Percentiles rank a stretch among this genome's conserved stretches.
Evolutionary conservation across 2,329 filamentous ascomycete species (phyloP).

Genomic region (Alternaria novae-zelandiae): DNA sequence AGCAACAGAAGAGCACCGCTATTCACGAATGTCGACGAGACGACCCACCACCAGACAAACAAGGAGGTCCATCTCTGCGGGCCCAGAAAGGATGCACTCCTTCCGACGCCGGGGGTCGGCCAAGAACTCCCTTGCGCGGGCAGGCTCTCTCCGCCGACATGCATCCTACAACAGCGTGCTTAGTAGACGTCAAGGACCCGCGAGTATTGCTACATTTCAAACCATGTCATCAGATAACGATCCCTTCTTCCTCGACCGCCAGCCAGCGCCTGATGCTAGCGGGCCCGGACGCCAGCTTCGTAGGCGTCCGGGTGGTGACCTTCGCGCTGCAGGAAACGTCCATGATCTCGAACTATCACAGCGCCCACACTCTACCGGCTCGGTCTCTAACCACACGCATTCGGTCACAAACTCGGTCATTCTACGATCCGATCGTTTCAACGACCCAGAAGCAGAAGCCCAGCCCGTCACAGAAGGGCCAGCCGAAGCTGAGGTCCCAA

Average conservation of each 20-base stretch:
- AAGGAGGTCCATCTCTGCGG: slow-evolving; percentile 41
- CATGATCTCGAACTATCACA: slow-evolving; percentile 52
- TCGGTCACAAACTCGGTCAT: slow-evolving; percentile 50
- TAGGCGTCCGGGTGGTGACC: slow-evolving; percentile 56
- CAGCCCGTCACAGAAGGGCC: slow-evolving; percentile 13
- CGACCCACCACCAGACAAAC: slow-evolving; percentile 22
- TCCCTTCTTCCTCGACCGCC: slow-evolving; percentile 48
- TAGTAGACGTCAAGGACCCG: slow-evolving; percentile 58
- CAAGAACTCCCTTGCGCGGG: slow-evolving; percentile 35
- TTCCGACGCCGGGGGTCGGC: slow-evolving; percentile 43
- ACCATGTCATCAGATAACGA: slow-evolving; percentile 52
- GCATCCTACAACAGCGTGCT: slow-evolving; percentile 67
- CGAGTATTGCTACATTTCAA: slow-evolving; percentile 65
- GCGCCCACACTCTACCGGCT: slow-evolving; percentile 57
- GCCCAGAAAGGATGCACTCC: slow-evolving; percentile 41
- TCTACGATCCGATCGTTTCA: slow-evolving; percentile 39
- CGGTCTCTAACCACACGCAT: slow-evolving; percentile 53
- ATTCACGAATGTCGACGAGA: slow-evolving; percentile 26
- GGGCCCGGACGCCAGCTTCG: slow-evolving; percentile 50
- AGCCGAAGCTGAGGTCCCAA: slow-evolving; percentile 16
- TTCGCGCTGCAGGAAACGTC: slow-evolving; percentile 55
- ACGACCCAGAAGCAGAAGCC: slow-evolving; percentile 20
- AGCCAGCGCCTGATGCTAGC: slow-evolving; percentile 25
- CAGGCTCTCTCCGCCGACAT: slow-evolving; percentile 58
- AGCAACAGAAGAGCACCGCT: slow-evolving; percentile 22